Percentiles rank a stretch among this genome's conserved stretches.
Conservation (phyloP, 768 basidiomycete species). For the Collybiopsis confluens region DNA sequence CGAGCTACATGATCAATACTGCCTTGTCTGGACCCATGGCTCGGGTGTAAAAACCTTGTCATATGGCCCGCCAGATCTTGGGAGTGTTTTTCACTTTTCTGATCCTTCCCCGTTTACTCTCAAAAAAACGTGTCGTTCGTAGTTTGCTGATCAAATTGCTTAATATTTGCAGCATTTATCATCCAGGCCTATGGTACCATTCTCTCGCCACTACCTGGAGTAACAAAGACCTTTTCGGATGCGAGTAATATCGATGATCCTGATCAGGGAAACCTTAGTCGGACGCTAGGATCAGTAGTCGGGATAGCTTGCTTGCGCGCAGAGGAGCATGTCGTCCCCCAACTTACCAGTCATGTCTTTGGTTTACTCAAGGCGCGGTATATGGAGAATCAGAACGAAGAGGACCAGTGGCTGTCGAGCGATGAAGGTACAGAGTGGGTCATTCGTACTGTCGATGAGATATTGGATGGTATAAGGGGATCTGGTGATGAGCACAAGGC, state of each 20-base stretch:
- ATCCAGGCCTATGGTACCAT: constrained; percentile 82
- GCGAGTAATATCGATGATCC: constrained; percentile 37
- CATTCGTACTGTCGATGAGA: constrained; percentile 74
- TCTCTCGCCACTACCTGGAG: constrained; percentile 69
- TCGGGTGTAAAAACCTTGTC: constrained; percentile 7
- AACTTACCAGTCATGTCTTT: constrained; percentile 84
- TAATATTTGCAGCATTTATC: constrained; percentile 59
- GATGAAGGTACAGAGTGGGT: constrained; percentile 92
- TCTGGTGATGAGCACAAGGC: constrained; percentile 47
- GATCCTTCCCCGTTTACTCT: constrained; percentile 14
- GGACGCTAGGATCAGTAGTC: constrained; percentile 79
- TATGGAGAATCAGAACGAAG: constrained; percentile 53
- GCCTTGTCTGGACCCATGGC: neutral
- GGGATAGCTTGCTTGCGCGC: constrained; percentile 83
- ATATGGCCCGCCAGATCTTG: constrained; percentile 25
- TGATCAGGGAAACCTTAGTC: constrained; percentile 81
- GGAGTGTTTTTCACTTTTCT: constrained; percentile 25
- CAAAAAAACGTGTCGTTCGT: constrained; percentile 1
- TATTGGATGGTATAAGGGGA: constrained; percentile 60
- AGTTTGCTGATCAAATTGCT: neutral
- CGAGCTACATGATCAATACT: neutral
- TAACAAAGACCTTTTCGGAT: constrained; percentile 37
- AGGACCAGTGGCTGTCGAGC: constrained; percentile 76
- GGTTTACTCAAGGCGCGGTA: constrained; percentile 83
- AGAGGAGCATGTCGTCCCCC: constrained; percentile 80